phyloP scores from a whole-genome alignment of 768 basidiomycete species.

The Boletus coccyginus region DNA sequence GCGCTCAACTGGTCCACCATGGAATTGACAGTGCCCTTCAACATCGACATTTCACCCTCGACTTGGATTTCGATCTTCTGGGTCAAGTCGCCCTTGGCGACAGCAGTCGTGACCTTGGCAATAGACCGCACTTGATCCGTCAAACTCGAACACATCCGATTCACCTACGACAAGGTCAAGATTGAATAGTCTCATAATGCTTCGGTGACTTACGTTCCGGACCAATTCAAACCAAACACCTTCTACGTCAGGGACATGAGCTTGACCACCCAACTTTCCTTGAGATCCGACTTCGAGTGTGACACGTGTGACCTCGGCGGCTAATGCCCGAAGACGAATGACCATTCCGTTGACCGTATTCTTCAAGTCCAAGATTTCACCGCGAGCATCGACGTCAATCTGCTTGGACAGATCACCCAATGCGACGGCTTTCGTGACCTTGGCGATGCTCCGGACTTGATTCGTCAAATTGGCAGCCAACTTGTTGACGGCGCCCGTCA shows the following conservation, averaged over 20 bases:
- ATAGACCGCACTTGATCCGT: conserved; percentile 84
- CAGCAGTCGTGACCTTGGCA: conserved; percentile 82
- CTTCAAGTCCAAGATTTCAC: conserved; percentile 88
- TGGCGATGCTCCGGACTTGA: too few relatives aligned
- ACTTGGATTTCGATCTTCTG: conserved; percentile 92
- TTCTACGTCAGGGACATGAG: conserved; percentile 83
- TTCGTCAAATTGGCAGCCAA: too few relatives aligned
- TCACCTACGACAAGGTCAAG: conserved; percentile 45
- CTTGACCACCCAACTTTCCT: conserved; percentile 87
- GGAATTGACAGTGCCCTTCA: conserved; percentile 85
- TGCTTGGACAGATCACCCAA: conserved; percentile 84
- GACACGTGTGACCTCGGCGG: conserved; percentile 81
- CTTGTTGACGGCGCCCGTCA: too few relatives aligned
- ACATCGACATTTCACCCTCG: conserved; percentile 82
- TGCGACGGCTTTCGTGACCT: too few relatives aligned
- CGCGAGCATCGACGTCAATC: conserved; percentile 87
- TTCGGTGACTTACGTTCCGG: conserved; percentile 50
- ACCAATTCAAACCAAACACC: conserved; percentile 88
- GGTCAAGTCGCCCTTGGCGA: conserved; percentile 87
- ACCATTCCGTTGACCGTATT: conserved; percentile 56
- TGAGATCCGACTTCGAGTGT: conserved; percentile 85
- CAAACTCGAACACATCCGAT: conserved; percentile 77
- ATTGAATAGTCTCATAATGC: neutral
- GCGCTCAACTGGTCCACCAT: conserved; percentile 91
- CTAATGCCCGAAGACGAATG: conserved; percentile 55